Evolutionary conservation across 2,329 filamentous ascomycete genomes (phyloP).

Genomic region (Colletotrichum sp.): DNA sequence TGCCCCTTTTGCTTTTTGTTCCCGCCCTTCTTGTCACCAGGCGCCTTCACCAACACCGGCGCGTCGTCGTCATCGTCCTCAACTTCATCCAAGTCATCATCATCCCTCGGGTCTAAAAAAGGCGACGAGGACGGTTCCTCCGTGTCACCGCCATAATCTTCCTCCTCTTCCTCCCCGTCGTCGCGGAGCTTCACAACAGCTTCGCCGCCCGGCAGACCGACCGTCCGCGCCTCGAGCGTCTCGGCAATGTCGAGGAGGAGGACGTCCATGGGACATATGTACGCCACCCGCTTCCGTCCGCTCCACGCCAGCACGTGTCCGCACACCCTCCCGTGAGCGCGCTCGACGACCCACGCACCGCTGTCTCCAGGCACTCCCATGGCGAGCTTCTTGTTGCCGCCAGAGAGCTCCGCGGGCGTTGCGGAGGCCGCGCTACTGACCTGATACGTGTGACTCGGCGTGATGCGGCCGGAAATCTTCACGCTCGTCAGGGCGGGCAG

Average conservation of each 20-base stretch:
- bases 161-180: conserved; percentile 12
- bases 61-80: conserved; percentile 22
- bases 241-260: conserved; percentile 84
- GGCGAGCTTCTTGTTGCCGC: conserved; percentile 32
- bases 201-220: conserved; percentile 72
- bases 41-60: conserved; percentile 7
- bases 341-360: conserved; percentile 91
- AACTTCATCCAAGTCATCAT: conserved; percentile 34
- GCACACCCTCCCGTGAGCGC: conserved; percentile 77
- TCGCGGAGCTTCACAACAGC: conserved; percentile 38
- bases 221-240: conserved; percentile 71
- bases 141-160: neutral
- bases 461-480: conserved; percentile 83
- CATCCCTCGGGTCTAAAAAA: conserved; percentile 20
- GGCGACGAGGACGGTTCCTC: conserved; percentile 17
- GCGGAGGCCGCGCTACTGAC: conserved; percentile 45
- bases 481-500: conserved; percentile 80
- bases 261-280: conserved; percentile 95
- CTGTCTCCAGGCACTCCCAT: conserved; percentile 84
- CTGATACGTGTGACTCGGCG: conserved; percentile 76
- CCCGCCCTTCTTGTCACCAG: neutral
- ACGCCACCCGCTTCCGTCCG: conserved; percentile 78
- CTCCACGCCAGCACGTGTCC: conserved; percentile 93
- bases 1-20: neutral
- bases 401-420: neutral